These are phyloP conservation scores for Luffa aegyptiaca DNA, from an alignment of 306 rosid genomes.

Conservation along the genomic window DNA sequence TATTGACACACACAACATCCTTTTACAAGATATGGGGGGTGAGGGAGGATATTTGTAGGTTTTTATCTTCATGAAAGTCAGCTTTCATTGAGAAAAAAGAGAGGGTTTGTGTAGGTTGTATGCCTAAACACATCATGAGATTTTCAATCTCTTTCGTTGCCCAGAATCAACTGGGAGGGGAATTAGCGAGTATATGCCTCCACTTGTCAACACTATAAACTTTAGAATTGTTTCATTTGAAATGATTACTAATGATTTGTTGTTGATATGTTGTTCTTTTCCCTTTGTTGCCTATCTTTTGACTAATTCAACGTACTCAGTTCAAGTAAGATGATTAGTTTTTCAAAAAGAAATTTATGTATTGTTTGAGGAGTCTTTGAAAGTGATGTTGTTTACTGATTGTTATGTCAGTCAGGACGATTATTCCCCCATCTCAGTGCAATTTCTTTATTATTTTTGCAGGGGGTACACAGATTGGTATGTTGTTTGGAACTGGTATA, in stretches of 20 bases:
- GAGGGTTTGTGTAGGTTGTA: neutral
- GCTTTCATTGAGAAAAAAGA: neutral
- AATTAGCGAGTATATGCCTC: neutral
- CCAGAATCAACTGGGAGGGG: neutral
- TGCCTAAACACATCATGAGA: neutral
- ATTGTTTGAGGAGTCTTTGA: neutral
- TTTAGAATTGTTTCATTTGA: neutral
- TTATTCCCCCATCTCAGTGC: slow-evolving; percentile 25
- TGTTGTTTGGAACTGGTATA: slow-evolving; percentile 48
- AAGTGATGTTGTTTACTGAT: slow-evolving; percentile 15
- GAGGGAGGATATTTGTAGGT: neutral
- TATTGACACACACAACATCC: neutral
- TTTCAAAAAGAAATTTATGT: neutral
- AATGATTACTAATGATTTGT: neutral
- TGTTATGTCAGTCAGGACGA: neutral
- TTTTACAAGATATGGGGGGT: neutral
- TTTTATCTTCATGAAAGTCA: neutral
- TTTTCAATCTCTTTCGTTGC: neutral
- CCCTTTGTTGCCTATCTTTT: neutral
- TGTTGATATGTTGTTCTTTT: neutral
- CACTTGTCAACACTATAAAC: neutral
- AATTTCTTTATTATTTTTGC: slow-evolving; percentile 54
- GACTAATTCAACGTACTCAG: neutral
- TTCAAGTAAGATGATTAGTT: neutral
- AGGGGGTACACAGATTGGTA: slow-evolving; percentile 56